phyloP scores from a whole-genome alignment of 805 yeast genomes.

The Zygosaccharomyces bailii region DNA sequence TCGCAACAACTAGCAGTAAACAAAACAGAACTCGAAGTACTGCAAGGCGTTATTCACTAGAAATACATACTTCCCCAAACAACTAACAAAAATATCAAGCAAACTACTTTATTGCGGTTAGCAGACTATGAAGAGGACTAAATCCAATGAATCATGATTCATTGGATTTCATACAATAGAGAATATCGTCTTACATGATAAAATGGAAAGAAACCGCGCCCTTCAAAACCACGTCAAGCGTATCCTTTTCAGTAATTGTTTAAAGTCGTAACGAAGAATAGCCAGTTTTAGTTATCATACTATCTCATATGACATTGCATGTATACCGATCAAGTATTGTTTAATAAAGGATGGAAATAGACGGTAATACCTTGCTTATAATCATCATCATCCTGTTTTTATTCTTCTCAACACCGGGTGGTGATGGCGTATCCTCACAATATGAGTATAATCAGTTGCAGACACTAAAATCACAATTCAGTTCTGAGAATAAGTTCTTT shows the following conservation, averaged over 20 bases:
- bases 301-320: neutral
- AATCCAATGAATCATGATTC: neutral
- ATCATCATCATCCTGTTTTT: constrained; percentile 32
- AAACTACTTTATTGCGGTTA: no score
- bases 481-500: constrained; percentile 37
- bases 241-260: neutral
- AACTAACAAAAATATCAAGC: no score
- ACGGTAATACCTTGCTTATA: constrained; percentile 33
- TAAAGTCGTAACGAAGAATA: neutral
- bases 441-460: constrained; percentile 40
- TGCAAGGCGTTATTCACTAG: no score
- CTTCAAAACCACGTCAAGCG: neutral
- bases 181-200: neutral
- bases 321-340: neutral
- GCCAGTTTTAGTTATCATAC: neutral
- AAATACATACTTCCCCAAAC: no score
- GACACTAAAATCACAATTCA: constrained; percentile 38
- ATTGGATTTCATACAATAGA: neutral
- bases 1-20: no score
- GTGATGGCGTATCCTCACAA: constrained; percentile 35
- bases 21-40: no score
- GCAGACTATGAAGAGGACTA: no score
- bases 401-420: constrained; percentile 34
- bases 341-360: constrained; percentile 29
- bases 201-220: no score